A percentile compares a stretch with the other conserved stretches of the same genome.
These are phyloP conservation scores for Colletotrichum limetticola DNA, from an alignment of 2,329 filamentous ascomycete genomes.

Conservation along the genomic window DNA sequence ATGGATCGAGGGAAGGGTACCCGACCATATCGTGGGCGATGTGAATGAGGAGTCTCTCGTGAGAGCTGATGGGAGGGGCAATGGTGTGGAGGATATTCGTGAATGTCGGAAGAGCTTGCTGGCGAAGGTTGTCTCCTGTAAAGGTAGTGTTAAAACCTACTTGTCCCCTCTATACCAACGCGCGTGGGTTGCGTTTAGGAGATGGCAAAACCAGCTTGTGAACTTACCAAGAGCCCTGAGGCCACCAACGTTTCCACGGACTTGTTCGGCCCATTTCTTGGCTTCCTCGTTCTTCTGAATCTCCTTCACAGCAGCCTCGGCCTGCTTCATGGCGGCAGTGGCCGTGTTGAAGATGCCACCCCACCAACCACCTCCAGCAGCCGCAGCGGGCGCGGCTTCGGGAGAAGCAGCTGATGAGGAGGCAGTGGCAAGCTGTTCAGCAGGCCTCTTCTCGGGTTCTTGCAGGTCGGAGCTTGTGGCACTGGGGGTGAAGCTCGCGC, in stretches of 20 bases:
- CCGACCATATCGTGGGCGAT: slow-evolving; percentile 95
- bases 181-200: not conserved
- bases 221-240: slow-evolving; percentile 78
- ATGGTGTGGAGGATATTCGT: slow-evolving; percentile 95
- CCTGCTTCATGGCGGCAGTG: slow-evolving; percentile 88
- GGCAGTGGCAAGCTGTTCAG: slow-evolving; percentile 51
- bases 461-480: slow-evolving; percentile 71
- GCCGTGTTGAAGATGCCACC: slow-evolving; percentile 87
- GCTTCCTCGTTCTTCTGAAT: slow-evolving; percentile 97
- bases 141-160: not conserved
- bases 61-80: slow-evolving; percentile 94
- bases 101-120: slow-evolving; percentile 91
- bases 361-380: slow-evolving; percentile 82
- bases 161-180: not conserved
- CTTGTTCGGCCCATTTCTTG: slow-evolving; percentile 94
- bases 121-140: slow-evolving; percentile 85
- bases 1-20: slow-evolving; percentile 92
- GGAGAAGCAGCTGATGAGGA: slow-evolving; percentile 59
- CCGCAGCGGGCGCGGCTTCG: slow-evolving; percentile 38
- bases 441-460: slow-evolving; percentile 64
- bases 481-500: slow-evolving; percentile 77
- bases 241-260: slow-evolving; percentile 86
- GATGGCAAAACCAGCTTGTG: slow-evolving; percentile 19
- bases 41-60: slow-evolving; percentile 96
- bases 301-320: slow-evolving; percentile 92